phyloP scores from a whole-genome alignment of 1,284 basidiomycete genomes.

The Coriolopsis trogii region DNA sequence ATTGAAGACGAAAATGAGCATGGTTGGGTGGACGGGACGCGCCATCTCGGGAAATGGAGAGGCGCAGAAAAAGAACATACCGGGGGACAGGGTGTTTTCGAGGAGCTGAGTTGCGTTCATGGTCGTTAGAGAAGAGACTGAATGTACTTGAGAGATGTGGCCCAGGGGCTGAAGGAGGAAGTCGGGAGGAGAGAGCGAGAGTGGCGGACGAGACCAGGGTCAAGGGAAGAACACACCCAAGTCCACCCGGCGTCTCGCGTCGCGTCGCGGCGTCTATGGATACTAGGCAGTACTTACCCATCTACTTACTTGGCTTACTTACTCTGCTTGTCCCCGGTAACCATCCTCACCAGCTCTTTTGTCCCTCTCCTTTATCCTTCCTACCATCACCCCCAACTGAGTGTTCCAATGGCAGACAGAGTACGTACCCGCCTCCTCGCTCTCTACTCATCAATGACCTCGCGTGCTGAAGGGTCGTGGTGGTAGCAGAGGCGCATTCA shows the following conservation, averaged over 20 bases:
- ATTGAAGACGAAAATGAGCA: conserved; percentile 9
- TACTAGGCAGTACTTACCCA: too few species aligned
- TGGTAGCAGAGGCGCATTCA: conserved; percentile 27
- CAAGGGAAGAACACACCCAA: conserved; percentile 19
- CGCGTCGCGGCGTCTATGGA: too few species aligned
- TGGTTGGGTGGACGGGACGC: conserved; percentile 13
- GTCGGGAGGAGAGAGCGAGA: conserved; percentile 13
- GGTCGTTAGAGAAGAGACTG: conserved; percentile 35
- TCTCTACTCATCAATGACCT: conserved; percentile 21
- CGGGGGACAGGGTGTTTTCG: conserved; percentile 87
- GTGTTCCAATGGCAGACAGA: conserved; percentile 38
- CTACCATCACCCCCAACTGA: not conserved
- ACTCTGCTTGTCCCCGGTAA: not conserved
- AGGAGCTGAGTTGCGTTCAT: conserved; percentile 93
- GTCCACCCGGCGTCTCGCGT: conserved; percentile 14
- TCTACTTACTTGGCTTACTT: conserved; percentile 4
- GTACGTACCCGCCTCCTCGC: conserved; percentile 28
- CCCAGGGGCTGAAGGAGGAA: conserved; percentile 21
- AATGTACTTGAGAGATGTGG: conserved; percentile 14
- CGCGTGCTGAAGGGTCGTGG: conserved; percentile 33
- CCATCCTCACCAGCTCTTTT: not conserved
- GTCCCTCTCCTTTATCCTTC: not conserved
- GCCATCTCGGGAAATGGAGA: conserved; percentile 17
- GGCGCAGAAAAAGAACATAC: conserved; percentile 48
- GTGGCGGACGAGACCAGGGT: conserved; percentile 23